Conservation (phyloP, 2,329 filamentous ascomycete genomes). For the Aspergillus terreus region DNA sequence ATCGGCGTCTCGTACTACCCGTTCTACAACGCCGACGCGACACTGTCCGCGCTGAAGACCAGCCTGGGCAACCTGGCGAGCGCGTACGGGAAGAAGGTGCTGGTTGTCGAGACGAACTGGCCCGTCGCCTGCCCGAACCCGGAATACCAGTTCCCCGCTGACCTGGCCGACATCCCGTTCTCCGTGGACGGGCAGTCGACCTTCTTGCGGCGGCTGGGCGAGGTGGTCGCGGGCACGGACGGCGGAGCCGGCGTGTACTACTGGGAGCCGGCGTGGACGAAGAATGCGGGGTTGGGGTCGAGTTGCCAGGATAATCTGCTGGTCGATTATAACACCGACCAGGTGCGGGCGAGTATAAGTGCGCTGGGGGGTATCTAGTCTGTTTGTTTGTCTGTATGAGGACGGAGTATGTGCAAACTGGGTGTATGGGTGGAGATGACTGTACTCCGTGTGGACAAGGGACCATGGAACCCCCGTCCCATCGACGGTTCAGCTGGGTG, state of each 20-base stretch:
- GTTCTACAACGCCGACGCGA: conserved; percentile 62
- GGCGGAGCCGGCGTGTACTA: conserved; percentile 64
- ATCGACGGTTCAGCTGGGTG: conserved; percentile 21
- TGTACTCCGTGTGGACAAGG: not conserved
- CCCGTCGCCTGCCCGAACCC: conserved; percentile 61
- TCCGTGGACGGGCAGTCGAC: conserved; percentile 59
- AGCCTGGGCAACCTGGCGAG: conserved; percentile 58
- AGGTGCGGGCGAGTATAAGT: conserved; percentile 54
- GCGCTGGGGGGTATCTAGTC: conserved; percentile 52
- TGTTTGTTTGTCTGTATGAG: not conserved
- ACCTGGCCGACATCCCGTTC: conserved; percentile 59
- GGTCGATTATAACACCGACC: conserved; percentile 52
- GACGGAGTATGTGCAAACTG: not conserved
- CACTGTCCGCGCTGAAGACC: conserved; percentile 53
- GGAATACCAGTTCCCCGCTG: conserved; percentile 56
- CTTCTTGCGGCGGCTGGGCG: conserved; percentile 60
- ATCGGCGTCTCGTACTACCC: conserved; percentile 73
- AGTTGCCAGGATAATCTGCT: conserved; percentile 63
- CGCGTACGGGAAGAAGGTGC: conserved; percentile 61
- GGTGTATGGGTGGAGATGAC: not conserved
- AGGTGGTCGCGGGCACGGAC: conserved; percentile 50
- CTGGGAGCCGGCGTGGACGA: conserved; percentile 71
- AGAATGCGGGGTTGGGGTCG: conserved; percentile 62
- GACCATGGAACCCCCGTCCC: conserved; percentile 1
- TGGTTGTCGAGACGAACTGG: conserved; percentile 71